Conservation (phyloP, 2,329 filamentous ascomycete genomes). For the Aureobasidium namibiae region DNA sequence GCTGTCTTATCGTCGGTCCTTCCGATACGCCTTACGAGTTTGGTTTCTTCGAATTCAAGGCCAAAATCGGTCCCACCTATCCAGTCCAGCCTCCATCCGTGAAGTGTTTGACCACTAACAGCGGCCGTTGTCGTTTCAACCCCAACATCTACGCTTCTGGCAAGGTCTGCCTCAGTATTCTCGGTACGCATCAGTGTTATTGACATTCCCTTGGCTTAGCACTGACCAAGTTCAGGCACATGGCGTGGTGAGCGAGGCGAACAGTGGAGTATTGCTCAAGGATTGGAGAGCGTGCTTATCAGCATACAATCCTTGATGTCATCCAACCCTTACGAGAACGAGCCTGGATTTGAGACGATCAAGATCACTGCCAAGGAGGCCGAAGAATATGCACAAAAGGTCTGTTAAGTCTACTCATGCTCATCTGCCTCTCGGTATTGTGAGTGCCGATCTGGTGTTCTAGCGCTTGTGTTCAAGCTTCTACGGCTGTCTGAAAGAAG, state of each 20-base stretch:
- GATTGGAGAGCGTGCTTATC: conserved; percentile 84
- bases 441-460: neutral
- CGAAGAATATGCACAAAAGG: conserved; percentile 9
- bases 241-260: conserved; percentile 88
- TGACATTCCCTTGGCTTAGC: neutral
- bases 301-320: conserved; percentile 98
- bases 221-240: conserved; percentile 40
- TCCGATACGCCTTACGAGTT: conserved; percentile 95
- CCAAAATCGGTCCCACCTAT: conserved; percentile 58
- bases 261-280: conserved; percentile 94
- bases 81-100: conserved; percentile 57
- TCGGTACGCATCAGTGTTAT: conserved; percentile 36
- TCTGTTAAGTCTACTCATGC: conserved; percentile 24
- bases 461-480: neutral
- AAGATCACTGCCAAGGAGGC: conserved; percentile 31
- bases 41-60: conserved; percentile 81
- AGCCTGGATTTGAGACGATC: conserved; percentile 81
- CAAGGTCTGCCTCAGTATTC: conserved; percentile 73
- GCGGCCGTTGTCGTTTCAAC: conserved; percentile 84
- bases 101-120: conserved; percentile 73
- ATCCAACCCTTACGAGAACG: conserved; percentile 87
- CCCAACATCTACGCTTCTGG: conserved; percentile 91
- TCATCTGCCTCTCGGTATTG: neutral
- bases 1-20: conserved; percentile 81
- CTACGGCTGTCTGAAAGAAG: too few species aligned